Percentiles rank a stretch among this genome's conserved stretches.
Evolutionary conservation across 2,329 filamentous ascomycete species (phyloP).

Genomic region (Diaporthe velutina): DNA sequence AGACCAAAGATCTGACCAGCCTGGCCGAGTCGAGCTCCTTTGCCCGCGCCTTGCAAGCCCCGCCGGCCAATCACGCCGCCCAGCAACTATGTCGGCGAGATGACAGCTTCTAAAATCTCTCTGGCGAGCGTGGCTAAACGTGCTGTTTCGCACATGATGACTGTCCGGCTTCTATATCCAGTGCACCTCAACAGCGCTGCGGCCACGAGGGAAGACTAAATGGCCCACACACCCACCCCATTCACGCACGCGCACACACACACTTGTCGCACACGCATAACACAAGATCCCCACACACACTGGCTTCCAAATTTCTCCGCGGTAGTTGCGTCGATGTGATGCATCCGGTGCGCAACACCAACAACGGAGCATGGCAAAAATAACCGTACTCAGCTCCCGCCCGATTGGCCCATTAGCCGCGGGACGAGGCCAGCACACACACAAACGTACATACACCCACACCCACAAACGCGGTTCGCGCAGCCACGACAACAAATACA

Average conservation of each 20-base stretch:
- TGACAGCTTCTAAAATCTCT: constrained; percentile 24
- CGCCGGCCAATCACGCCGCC: constrained; percentile 15
- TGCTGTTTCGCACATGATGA: constrained; percentile 31
- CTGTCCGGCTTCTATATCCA: constrained; percentile 28
- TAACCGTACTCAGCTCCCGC: constrained; percentile 16
- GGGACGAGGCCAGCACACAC: background rate
- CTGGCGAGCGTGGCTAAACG: constrained; percentile 22
- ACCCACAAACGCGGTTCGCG: background rate
- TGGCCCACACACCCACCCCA: constrained; percentile 11
- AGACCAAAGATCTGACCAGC: constrained; percentile 24
- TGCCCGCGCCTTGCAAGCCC: constrained; percentile 15
- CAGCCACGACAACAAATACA: background rate
- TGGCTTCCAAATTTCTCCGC: background rate
- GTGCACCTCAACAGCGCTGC: constrained; percentile 5
- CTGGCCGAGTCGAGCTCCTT: constrained; percentile 26
- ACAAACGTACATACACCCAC: background rate
- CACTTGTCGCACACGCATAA: background rate
- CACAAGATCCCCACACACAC: background rate
- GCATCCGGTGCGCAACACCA: background rate
- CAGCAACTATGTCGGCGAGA: constrained; percentile 21
- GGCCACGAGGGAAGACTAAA: constrained; percentile 18
- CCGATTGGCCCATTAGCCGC: constrained; percentile 31
- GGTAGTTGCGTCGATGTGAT: constrained; percentile 13
- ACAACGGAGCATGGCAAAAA: constrained; percentile 11
- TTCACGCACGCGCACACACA: background rate